phyloP scores from a whole-genome alignment of 139 green algal species.

The Prasinococcaceae sp. region DNA sequence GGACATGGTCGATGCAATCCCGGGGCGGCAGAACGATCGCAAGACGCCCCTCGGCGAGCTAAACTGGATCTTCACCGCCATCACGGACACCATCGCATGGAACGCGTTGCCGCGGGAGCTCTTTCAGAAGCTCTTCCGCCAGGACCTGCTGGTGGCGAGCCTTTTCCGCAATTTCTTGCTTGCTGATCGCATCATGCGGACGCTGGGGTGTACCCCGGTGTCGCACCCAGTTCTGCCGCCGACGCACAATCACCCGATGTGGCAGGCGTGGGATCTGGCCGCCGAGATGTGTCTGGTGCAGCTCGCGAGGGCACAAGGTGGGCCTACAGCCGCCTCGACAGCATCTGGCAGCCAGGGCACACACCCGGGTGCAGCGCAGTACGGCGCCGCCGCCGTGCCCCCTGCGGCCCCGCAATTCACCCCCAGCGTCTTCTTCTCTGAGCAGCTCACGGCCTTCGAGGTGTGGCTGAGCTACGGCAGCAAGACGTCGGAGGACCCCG shows the following conservation, averaged over 20 bases:
- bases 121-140: conserved; percentile 94
- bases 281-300: conserved; percentile 91
- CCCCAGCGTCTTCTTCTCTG: conserved; percentile 77
- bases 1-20: conserved; percentile 66
- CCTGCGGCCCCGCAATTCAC: too few species aligned
- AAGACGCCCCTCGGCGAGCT: conserved; percentile 97
- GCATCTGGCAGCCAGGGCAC: too few species aligned
- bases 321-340: too few species aligned
- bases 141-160: conserved; percentile 90
- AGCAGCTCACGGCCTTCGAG: conserved; percentile 97
- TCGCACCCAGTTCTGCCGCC: conserved; percentile 75
- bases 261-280: conserved; percentile 89
- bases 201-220: conserved; percentile 62
- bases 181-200: conserved; percentile 87
- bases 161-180: conserved; percentile 98
- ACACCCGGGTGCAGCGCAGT: too few species aligned
- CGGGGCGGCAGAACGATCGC: conserved; percentile 66
- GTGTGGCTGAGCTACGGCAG: conserved; percentile 84
- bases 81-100: conserved; percentile 99
- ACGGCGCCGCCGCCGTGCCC: too few species aligned
- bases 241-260: conserved; percentile 92
- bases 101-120: conserved; percentile 82
- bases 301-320: too few species aligned
- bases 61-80: conserved; percentile 99
- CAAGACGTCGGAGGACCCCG: conserved; percentile 60